Conservation (phyloP, 2,329 filamentous ascomycete species). For the Neoscytalidium dimidiatum region DNA sequence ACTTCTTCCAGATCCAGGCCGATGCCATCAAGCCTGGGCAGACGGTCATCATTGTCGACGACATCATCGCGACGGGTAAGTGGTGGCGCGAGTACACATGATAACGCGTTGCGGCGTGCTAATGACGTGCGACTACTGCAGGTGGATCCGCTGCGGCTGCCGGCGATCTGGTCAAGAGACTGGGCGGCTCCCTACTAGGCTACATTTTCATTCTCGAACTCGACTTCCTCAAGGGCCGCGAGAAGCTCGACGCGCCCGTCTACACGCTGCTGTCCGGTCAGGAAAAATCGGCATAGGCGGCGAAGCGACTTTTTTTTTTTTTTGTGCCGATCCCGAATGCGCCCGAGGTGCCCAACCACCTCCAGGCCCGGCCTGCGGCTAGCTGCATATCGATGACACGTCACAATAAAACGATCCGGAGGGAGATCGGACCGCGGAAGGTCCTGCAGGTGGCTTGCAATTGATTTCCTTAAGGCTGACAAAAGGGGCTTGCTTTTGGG, state of each 20-base stretch:
- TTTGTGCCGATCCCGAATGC: conserved; percentile 17
- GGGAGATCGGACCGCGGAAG: conserved; percentile 1
- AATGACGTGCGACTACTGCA: conserved; percentile 38
- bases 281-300: conserved; percentile 29
- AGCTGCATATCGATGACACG: conserved; percentile 18
- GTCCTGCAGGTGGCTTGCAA: conserved; percentile 3
- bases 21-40: conserved; percentile 83
- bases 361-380: conserved; percentile 13
- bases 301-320: conserved; percentile 5
- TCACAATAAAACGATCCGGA: conserved; percentile 13
- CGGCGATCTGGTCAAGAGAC: conserved; percentile 79
- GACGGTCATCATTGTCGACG: conserved; percentile 90
- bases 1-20: conserved; percentile 94
- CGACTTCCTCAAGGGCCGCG: conserved; percentile 85
- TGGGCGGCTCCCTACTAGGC: conserved; percentile 82
- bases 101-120: conserved; percentile 1
- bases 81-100: conserved; percentile 22
- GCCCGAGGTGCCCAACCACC: conserved; percentile 16
- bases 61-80: conserved; percentile 97
- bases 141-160: conserved; percentile 90
- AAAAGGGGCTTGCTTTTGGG: conserved; percentile 1
- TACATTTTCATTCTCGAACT: conserved; percentile 97
- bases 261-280: conserved; percentile 77
- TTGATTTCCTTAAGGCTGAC: conserved; percentile 16
- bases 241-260: conserved; percentile 82